Conservation (phyloP, 2,329 filamentous ascomycete species). For the Neonectria magnoliae region DNA sequence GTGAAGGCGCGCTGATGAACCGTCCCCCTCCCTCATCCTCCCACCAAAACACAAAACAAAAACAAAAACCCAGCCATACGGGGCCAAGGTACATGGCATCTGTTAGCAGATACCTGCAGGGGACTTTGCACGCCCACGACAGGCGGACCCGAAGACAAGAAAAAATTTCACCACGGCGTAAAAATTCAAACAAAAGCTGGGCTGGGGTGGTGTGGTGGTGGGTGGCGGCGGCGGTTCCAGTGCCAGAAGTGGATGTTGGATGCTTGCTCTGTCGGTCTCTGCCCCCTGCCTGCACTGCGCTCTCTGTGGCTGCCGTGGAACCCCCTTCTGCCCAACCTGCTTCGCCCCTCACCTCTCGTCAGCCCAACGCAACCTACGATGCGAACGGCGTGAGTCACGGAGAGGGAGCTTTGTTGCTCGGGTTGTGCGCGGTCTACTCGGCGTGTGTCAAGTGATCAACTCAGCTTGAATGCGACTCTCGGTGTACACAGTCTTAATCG, state of each 20-base stretch:
- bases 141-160: conserved; percentile 22
- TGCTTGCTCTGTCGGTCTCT: conserved; percentile 15
- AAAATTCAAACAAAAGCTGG: conserved; percentile 35
- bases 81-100: conserved; percentile 38
- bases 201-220: conserved; percentile 32
- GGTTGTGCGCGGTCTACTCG: background rate
- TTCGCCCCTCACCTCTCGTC: conserved; percentile 39
- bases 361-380: conserved; percentile 38
- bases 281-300: conserved; percentile 3
- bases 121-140: conserved; percentile 28
- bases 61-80: background rate
- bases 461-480: background rate
- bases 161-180: conserved; percentile 43
- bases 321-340: conserved; percentile 41
- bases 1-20: background rate
- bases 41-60: background rate
- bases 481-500: no score
- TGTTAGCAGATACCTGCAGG: conserved; percentile 45
- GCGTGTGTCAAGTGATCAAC: background rate
- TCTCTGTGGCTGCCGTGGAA: conserved; percentile 24
- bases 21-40: background rate
- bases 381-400: conserved; percentile 42
- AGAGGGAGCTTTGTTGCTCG: background rate
- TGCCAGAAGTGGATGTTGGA: conserved; percentile 30
- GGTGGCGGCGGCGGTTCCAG: conserved; percentile 5